Conservation (phyloP, 345 rosid species). For the Arabis hirsuta region DNA sequence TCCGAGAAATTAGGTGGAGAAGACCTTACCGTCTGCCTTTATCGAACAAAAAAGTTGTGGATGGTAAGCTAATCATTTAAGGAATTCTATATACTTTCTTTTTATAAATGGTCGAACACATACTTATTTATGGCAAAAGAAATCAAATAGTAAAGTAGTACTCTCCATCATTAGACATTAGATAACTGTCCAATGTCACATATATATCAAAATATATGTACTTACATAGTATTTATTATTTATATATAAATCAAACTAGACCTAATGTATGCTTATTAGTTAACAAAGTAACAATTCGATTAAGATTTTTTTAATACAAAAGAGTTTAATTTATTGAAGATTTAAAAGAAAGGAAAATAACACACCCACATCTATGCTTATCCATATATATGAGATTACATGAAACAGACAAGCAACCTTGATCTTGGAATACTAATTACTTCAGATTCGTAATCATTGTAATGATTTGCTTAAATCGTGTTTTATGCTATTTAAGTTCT, state of each 20-base stretch:
- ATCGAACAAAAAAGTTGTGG: slow-evolving; percentile 39
- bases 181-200: slow-evolving; percentile 31
- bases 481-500: background rate
- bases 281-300: slow-evolving; percentile 4
- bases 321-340: background rate
- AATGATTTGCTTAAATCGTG: slow-evolving; percentile 29
- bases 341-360: slow-evolving; percentile 4
- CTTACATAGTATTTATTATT: background rate
- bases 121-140: slow-evolving; percentile 24
- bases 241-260: slow-evolving; percentile 23
- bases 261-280: background rate
- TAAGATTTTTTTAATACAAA: background rate
- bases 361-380: slow-evolving; percentile 18
- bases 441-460: slow-evolving; percentile 24
- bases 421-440: slow-evolving; percentile 23
- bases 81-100: slow-evolving; percentile 27
- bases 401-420: slow-evolving; percentile 23
- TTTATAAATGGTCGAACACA: slow-evolving; percentile 28
- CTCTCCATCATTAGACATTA: slow-evolving; percentile 33
- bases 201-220: background rate
- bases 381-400: slow-evolving; percentile 20
- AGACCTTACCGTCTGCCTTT: slow-evolving; percentile 38
- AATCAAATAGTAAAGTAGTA: slow-evolving; percentile 27
- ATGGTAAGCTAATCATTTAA: slow-evolving; percentile 48
- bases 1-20: slow-evolving; percentile 38